A percentile compares a stretch with the other conserved stretches of the same genome.
Evolutionary conservation across 768 basidiomycete species (phyloP).

Genomic region (Cystobasidium tubakii): DNA sequence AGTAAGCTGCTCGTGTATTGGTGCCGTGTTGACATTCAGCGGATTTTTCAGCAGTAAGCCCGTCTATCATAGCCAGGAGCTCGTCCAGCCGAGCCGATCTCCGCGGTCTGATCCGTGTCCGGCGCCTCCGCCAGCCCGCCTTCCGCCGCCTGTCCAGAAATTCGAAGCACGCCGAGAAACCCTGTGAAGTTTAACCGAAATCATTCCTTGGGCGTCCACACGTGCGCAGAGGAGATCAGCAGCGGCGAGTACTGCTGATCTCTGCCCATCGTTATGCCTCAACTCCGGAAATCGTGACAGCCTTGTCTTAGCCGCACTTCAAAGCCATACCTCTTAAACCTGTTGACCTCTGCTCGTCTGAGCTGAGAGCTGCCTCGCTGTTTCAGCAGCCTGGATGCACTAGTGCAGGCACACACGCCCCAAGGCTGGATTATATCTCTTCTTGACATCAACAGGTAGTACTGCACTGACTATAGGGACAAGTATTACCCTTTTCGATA

Average conservation of each 20-base stretch:
- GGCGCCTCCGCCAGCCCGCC: no score
- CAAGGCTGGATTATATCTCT: not conserved
- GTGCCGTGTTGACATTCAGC: no score
- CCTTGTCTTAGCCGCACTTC: no score
- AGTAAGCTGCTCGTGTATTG: no score
- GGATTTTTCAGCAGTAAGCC: not conserved
- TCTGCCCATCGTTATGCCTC: no score
- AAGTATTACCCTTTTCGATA: not conserved
- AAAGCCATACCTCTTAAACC: no score
- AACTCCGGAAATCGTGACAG: no score
- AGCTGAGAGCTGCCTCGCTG: no score
- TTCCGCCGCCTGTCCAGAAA: no score
- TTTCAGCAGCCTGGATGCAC: not conserved
- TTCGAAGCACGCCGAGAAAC: not conserved
- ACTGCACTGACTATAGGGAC: not conserved
- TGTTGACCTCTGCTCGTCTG: no score
- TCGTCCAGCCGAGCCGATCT: not conserved
- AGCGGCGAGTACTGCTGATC: no score
- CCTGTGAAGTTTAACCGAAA: not conserved
- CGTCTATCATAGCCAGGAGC: not conserved
- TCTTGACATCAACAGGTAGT: not conserved
- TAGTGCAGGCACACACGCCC: no score
- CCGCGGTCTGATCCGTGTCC: not conserved
- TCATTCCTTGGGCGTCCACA: not conserved
- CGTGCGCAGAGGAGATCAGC: not conserved